These are phyloP conservation scores for Euryodendron excelsum DNA, from an alignment of 148 eudicot species.

Conservation along the genomic window DNA sequence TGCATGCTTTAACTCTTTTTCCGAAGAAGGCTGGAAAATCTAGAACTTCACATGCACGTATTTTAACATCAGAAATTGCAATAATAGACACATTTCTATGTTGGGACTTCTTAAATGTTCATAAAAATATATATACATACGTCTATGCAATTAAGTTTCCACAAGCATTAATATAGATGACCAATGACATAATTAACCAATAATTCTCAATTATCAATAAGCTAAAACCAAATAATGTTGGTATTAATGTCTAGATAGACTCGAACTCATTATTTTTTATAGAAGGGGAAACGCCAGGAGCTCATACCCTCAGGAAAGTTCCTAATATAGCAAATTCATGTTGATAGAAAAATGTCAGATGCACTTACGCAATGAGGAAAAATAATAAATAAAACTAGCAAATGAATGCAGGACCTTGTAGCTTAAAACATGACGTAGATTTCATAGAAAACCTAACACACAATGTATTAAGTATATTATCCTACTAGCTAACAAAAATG, in stretches of 20 bases:
- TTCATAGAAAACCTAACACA: background rate
- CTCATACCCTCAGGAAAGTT: background rate
- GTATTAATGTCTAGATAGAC: no score
- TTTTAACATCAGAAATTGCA: background rate
- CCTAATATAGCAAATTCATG: background rate
- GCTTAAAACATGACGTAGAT: background rate
- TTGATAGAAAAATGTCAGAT: no score
- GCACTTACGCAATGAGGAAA: background rate
- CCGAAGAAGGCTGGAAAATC: no score
- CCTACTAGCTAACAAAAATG: background rate
- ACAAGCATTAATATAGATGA: background rate
- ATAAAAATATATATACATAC: no score
- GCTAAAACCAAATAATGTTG: background rate
- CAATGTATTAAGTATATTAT: no score
- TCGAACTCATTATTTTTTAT: no score
- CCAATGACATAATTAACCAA: background rate
- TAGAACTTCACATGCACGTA: no score
- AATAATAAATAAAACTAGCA: background rate
- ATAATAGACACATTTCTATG: background rate
- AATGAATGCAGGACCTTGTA: no score
- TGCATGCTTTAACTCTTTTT: no score
- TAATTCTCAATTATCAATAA: background rate
- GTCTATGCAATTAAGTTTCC: background rate
- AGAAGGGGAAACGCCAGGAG: background rate
- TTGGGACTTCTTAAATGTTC: background rate